Evolutionary conservation across 2,329 filamentous ascomycete species (phyloP), one percentile per base, ranked within the genome.

Genomic region (Zarea fungicola): DNA sequence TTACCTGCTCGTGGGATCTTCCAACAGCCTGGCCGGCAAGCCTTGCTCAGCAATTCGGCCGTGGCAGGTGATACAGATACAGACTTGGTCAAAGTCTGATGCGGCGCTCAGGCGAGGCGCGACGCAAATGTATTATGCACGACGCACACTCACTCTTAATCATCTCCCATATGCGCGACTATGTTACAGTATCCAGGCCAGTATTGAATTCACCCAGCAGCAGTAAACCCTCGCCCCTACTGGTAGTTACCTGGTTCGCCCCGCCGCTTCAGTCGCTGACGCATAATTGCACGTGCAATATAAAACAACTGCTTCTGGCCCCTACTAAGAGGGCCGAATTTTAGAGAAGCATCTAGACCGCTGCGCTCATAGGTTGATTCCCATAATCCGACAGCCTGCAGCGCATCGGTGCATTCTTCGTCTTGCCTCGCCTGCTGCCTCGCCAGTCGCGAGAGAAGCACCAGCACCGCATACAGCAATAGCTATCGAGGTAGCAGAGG

Each of bases 51-150:
- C 51, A 14, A 60, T 41, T n/a, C 53, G 46, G 1, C 60, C 59
- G 2, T 47, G 52, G 31, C 59, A 54, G 44, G 54, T 2, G 65
- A 58, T 16, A 58, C 54, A 9, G n/a, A n/a, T n/a, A n/a, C n/a
- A n/a, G n/a, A 65, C 58, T 9, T 49, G 54, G 49, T 65, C 61
- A 34, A 57, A 58, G 31, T 62, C 57, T 50, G 60, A 53, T n/a
- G 63, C 54, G 29, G 55, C 58, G 2, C 58, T 55, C 9, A 65
- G 50, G 9, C 62, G 55, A 54, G 65, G 63, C 5, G 53, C 56
- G 5, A 65, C 56, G 4, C 56, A 51, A 14, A 65, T 53, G 13
- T n/a, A 65, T 51, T 3, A 63, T 66, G 26, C 57, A 58, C 7
- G 42, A 37, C 19, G 34, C 29, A 34, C 65, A 65, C 39, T 61